phyloP scores from a whole-genome alignment of 768 basidiomycete genomes.

The Pleurotus platypus region DNA sequence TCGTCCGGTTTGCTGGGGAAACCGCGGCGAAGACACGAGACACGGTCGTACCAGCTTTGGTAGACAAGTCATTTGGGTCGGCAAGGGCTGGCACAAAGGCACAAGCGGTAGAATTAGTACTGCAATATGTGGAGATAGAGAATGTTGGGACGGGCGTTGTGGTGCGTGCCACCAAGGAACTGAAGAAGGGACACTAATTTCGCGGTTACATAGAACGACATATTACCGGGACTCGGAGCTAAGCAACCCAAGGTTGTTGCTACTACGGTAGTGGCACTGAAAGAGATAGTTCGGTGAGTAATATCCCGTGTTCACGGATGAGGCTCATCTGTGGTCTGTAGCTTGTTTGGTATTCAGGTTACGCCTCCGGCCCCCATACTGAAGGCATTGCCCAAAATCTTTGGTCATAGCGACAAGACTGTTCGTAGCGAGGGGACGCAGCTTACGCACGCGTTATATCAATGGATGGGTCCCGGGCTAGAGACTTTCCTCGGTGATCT shows the following conservation, averaged over 20 bases:
- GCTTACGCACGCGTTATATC: conserved; percentile 75
- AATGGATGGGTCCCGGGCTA: conserved; percentile 80
- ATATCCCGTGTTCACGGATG: background rate
- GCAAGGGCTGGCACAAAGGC: conserved; percentile 86
- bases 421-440: conserved; percentile 89
- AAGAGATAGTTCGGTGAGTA: conserved; percentile 80
- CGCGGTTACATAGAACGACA: conserved; percentile 50
- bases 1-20: conserved; percentile 92
- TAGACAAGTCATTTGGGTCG: conserved; percentile 95
- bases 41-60: conserved; percentile 81
- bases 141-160: conserved; percentile 84
- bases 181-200: conserved; percentile 19
- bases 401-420: conserved; percentile 90
- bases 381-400: conserved; percentile 88
- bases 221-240: conserved; percentile 80
- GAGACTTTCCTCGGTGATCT: conserved; percentile 84
- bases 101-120: conserved; percentile 78
- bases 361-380: conserved; percentile 76
- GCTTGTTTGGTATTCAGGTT: conserved; percentile 76
- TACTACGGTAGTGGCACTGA: conserved; percentile 70
- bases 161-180: conserved; percentile 52
- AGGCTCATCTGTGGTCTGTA: conserved; percentile 22
- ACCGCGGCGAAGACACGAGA: conserved; percentile 78
- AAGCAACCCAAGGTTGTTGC: conserved; percentile 96
- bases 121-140: conserved; percentile 93